Base-by-base conservation (phyloP, 192 early-diverging fungal genomes). In the Backusella mclennaniae region DNA sequence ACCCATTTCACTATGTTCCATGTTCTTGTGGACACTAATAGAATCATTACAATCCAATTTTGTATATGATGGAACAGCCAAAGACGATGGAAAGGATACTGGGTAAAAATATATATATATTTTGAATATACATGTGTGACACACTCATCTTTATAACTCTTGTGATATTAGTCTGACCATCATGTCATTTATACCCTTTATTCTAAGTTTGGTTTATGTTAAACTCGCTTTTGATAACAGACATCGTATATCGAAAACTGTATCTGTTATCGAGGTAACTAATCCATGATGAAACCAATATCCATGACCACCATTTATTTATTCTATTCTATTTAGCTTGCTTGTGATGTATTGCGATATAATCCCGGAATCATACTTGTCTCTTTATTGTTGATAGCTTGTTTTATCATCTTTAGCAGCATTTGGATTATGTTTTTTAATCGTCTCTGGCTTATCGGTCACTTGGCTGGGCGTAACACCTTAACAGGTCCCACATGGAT, bases 321-420 rank as follows among this genome's bases (percentile, higher is more conserved):
- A n/a, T 12, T 9, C 9, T 21, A 29, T 66, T 17, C 31, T 49
- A 23, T 26, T 38, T 82, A 93, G 89, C 83, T 95, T 23, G 89
- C 93, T 12, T 92, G 88, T 76, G 92, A 92, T 69, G 89, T 95
- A 19, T 72, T 95, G 8, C 83, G 86, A 81, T 87, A 84, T 66
- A 95, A 94, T 79, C 92, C 92, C 1, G 83, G 86, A 67, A 86
- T 94, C 77, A 85, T 93, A 71, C 74, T 87, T 23, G 82, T 93
- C n/a, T 92, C 90, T 3, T 77, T 90, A 21, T 75, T 75, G 19
- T 46, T 94, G 15, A 81, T 92, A 77, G 56, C 75, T 6, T 80
- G 79, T n/a, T 91, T 92, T 80, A 77, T 89, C 44, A 23, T 82
- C 0, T 95, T 94, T 81, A 85, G 89, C 1, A 76, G 85, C 19